Evolutionary conservation across 495 filamentous ascomycete species (phyloP).

Genomic region (Penicillium bialowiezense): DNA sequence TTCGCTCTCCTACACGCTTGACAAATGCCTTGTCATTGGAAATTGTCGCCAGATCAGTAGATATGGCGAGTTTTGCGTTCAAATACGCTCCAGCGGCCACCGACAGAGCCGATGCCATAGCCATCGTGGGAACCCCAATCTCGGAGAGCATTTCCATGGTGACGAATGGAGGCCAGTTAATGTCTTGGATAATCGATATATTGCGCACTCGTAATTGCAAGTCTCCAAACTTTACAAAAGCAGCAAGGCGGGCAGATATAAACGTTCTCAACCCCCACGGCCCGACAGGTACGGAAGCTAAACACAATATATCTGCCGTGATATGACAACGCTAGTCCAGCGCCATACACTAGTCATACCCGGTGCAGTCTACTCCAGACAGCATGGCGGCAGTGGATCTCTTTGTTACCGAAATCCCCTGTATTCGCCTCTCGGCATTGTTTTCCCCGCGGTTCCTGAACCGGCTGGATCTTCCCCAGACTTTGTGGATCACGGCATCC

Average conservation of each 20-base stretch:
- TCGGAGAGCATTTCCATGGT: conserved; percentile 41
- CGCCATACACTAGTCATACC: not conserved
- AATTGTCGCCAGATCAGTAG: conserved; percentile 38
- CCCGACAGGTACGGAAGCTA: conserved; percentile 30
- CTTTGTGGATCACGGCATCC: not conserved
- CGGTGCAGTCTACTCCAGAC: not conserved
- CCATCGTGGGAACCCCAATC: conserved; percentile 30
- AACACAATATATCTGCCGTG: conserved; percentile 27
- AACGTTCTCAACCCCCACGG: conserved; percentile 1
- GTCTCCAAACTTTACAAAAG: not conserved
- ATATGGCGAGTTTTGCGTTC: conserved; percentile 46
- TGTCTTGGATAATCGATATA: not conserved
- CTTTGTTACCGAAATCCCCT: conserved; percentile 6
- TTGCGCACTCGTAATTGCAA: not conserved
- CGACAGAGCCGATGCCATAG: conserved; percentile 38
- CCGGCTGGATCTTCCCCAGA: conserved; percentile 3
- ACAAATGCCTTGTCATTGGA: conserved; percentile 30
- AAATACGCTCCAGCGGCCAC: conserved; percentile 46
- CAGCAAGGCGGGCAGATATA: conserved; percentile 2
- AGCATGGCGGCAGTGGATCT: conserved; percentile 2
- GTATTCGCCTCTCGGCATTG: not conserved
- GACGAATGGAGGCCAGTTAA: too few species aligned
- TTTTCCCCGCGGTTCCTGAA: conserved; percentile 8
- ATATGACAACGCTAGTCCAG: conserved; percentile 2
- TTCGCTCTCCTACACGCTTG: conserved; percentile 35